Evolutionary conservation across 1,284 basidiomycete species (phyloP), one percentile per base, ranked within the genome.

Genomic region (Schizophyllum amplum): DNA sequence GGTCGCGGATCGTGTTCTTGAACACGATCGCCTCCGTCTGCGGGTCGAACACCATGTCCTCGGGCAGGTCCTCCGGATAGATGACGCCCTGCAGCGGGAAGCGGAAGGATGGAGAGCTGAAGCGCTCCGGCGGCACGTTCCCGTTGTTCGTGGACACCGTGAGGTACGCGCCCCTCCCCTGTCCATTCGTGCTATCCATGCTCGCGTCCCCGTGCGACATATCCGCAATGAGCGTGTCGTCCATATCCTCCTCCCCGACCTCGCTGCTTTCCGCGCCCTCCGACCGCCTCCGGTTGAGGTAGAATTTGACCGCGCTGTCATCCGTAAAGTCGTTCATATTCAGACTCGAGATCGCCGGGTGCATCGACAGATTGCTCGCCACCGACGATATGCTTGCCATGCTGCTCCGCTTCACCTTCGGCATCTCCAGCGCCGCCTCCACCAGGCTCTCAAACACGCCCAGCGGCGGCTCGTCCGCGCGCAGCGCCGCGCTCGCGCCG

Each of bases 251-350:
- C n/a, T 64, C 64, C 9, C 61, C 63, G 56, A 67, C 70, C 51
- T 71, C 73, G 51, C 68, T 69, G 1, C 59, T 59, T 9, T 65
- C 69, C 26, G 71, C 72, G 2, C 75, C 70, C 17, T 42, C 33
- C 33, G 33, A 13, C 13, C 33, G 33, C 24, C 74, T 73, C 54
- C 83, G 78, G 67, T 96, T 93, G 62, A 99, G 72, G 72, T 96
- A 98, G 69, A 98, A 92, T 71, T 98, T 98, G 72, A 98, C 95
- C 0, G 89, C 87, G 9, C 93, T 94, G 67, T 98, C 95, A 62
- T 99, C 96, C 55, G 91, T 92, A 68, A 95, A 99, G 69, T 98
- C 96, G 64, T 94, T 96, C 91, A 95, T 94, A 27, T 90, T 85
- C 33, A 98, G 74, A 64, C 92, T 90, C 64, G 86, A 87, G 71